Conservation (phyloP, 2,329 filamentous ascomycete genomes). For the Fusarium xyrophilum region DNA sequence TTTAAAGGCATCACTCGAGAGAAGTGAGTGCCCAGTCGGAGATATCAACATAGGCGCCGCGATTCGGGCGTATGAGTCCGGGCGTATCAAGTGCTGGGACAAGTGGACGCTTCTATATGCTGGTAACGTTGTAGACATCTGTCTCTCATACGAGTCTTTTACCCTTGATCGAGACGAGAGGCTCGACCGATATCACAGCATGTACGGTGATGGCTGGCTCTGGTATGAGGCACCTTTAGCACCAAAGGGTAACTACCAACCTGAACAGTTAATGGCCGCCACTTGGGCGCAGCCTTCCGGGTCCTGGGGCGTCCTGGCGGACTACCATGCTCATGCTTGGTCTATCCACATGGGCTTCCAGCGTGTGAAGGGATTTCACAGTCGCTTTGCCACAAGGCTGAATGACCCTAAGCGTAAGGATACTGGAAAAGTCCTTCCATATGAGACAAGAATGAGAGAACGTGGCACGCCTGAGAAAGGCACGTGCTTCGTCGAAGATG, state of each 20-base stretch:
- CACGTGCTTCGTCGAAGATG: conserved; percentile 22
- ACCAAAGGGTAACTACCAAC: conserved; percentile 8
- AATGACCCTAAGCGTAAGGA: neutral
- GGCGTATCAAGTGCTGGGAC: conserved; percentile 34
- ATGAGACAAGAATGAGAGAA: conserved; percentile 19
- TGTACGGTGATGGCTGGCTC: conserved; percentile 40
- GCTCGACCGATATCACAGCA: conserved; percentile 30
- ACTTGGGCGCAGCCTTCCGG: conserved; percentile 36
- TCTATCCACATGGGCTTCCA: conserved; percentile 41
- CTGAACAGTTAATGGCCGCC: conserved; percentile 34
- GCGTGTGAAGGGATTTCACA: conserved; percentile 34
- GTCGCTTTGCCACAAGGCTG: conserved; percentile 7
- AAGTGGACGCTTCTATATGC: conserved; percentile 39
- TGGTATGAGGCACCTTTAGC: conserved; percentile 39
- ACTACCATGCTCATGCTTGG: conserved; percentile 10
- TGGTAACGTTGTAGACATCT: conserved; percentile 31
- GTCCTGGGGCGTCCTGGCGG: neutral
- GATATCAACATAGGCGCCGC: conserved; percentile 30
- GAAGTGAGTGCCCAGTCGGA: conserved; percentile 11
- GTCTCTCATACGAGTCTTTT: conserved; percentile 38
- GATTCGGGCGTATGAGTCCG: conserved; percentile 33
- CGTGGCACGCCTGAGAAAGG: neutral
- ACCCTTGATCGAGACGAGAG: conserved; percentile 34
- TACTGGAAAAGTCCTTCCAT: conserved; percentile 26
- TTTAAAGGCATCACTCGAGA: conserved; percentile 13